Base-by-base conservation (phyloP, 2,329 filamentous ascomycete species). In the Escovopsis sp. region DNA sequence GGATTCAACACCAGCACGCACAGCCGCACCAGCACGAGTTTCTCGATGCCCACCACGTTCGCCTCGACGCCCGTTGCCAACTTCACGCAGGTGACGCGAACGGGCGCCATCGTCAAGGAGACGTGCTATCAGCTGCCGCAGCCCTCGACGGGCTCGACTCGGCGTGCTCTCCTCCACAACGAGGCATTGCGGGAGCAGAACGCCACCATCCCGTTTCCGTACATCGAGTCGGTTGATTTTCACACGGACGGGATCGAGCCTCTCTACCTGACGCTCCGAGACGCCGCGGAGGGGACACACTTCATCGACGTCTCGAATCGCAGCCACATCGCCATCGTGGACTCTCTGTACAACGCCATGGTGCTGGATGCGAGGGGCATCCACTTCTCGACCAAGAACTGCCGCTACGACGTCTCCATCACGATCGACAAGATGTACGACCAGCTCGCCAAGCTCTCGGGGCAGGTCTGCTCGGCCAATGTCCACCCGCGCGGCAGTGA, bases 161-260 rank as follows among this genome's bases (percentile, higher is more conserved):
- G 53, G 19, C 47, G 60, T 33, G 52, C 58, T 0, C 42, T 55
- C 4, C 39, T 65, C n/a, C 56, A 57, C 37, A 62, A 59, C 36
- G 48, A 51, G 12, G 54, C 53, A 6, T 44, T 56, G 6, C 54
- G 47, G 9, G 56, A 58, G 38, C 45, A 47, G 2, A 60, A 62
- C 28, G 45, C 51, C 12, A 52, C 56, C 0, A 56, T 63, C 6
- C 59, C 60, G 1, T 52, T 55, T 19, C 60, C 61, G 0, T 64
- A 60, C 38, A 56, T 65, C 4, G 59, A 64, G 39, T 58, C 62
- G 0, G 52, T 65, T 19, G 54, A 56, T 36, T 58, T 64, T 38
- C 53, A 59, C 19, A 49, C 47, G 3, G 51, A 56, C 12, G 58
- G 55, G 1, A 43, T 62, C 2, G 48, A 55, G 4, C 59, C 62